A percentile compares a stretch with the other conserved stretches of the same genome.
Evolutionary conservation across 164 flowering plant genomes (phyloP).

Genomic region (Amborella trichopoda): DNA sequence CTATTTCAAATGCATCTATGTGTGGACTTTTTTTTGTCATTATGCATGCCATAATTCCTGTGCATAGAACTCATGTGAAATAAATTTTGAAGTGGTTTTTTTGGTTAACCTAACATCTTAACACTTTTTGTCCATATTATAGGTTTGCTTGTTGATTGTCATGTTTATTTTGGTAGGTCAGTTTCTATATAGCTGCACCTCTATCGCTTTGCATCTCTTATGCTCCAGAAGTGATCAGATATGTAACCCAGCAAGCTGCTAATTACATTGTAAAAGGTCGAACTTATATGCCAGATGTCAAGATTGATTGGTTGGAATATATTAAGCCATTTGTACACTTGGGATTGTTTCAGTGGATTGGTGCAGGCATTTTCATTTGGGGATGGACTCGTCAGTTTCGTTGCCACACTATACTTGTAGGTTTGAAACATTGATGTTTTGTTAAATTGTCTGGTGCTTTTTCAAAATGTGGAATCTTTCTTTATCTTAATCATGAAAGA

Average conservation of each 20-base stretch:
- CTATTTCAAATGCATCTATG: too few species aligned
- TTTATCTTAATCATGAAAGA: too few species aligned
- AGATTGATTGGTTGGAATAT: conserved; percentile 36
- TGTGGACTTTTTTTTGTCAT: too few species aligned
- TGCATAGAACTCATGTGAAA: too few species aligned
- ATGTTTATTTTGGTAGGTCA: too few species aligned
- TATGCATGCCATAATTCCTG: too few species aligned
- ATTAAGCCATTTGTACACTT: conserved; percentile 44
- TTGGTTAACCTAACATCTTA: too few species aligned
- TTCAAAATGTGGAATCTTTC: neutral
- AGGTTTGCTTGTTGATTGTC: too few species aligned
- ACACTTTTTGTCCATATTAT: too few species aligned
- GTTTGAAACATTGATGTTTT: conserved; percentile 9
- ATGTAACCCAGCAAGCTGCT: conserved; percentile 19
- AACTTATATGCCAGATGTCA: conserved; percentile 21
- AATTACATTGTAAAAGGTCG: conserved; percentile 47
- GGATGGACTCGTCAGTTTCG: conserved; percentile 80
- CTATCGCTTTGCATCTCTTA: conserved; percentile 52
- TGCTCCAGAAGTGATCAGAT: conserved; percentile 35
- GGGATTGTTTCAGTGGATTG: conserved; percentile 60
- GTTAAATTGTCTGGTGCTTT: neutral
- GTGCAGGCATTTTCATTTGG: conserved; percentile 64
- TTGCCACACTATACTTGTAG: conserved; percentile 84
- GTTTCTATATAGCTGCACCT: conserved; percentile 85
- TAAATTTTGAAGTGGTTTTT: too few species aligned